Evolutionary conservation across 129 eudicot genomes (phyloP), one percentile per base, ranked within the genome.

Genomic region (Pittosporum tobira): DNA sequence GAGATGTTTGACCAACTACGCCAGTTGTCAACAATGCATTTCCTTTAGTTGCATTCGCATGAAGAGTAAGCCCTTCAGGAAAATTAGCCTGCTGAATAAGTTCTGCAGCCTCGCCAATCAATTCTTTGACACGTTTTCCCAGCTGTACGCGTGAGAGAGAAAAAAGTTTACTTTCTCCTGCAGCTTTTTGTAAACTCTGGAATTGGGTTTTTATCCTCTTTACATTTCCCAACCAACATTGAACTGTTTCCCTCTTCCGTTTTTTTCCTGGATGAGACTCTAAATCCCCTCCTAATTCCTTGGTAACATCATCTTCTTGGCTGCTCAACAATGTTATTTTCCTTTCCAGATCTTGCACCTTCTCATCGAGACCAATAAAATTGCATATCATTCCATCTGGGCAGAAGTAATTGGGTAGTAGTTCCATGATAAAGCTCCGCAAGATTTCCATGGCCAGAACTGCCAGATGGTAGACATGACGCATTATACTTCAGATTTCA

Each of bases 181-280:
- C 29, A 15, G 8, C 67, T 18, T 48, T n/a, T 19, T 25, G 45
- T n/a, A 62, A 15, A 19, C 42, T 43, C 19, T 25, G 52, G 27
- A 61, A 7, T 26, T 26, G 26, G 13, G 26, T 4, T 43, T 13
- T 24, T n/a, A 44, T 47, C 22, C 16, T 26, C 15, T 46, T 5
- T 2, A 61, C 46, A 5, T 62, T 19, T n/a, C 10, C 21, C 31
- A 48, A 30, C 67, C 67, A 63, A 48, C 22, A 21, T 51, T 63
- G 34, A 48, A 38, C 45, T 38, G 50, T 59, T 63, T 63, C 48
- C 23, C 48, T 50, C 24, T 63, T 63, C 34, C 68, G 37, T 19
- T 63, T 36, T 46, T 36, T 49, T 38, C 45, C 45, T 13, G 12
- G 45, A 38, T 38, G 45, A 38, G 45, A 38, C 2, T 38, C 45